phyloP scores from a whole-genome alignment of 1,284 basidiomycete species.

The Puccinia hordei region DNA sequence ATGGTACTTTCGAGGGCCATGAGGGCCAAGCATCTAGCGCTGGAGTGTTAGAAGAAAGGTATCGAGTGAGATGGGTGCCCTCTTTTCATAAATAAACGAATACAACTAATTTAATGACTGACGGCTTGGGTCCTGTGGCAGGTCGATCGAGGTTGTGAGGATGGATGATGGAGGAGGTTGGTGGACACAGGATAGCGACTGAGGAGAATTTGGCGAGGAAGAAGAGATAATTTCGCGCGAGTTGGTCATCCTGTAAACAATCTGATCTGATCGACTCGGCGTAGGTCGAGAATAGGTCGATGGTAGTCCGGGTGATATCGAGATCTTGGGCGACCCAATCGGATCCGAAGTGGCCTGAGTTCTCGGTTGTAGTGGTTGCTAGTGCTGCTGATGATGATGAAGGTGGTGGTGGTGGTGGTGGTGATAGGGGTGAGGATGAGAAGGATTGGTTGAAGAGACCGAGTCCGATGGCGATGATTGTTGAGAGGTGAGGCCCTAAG shows the following conservation, averaged over 20 bases:
- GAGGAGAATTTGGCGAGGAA: slow-evolving; percentile 36
- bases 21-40: slow-evolving; percentile 22
- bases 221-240: slow-evolving; percentile 18
- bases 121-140: slow-evolving; percentile 1
- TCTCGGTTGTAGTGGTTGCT: not conserved
- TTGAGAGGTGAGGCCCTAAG: not conserved
- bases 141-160: not conserved
- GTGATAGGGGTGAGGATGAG: not conserved
- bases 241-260: slow-evolving; percentile 21
- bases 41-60: not conserved
- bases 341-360: not conserved
- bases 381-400: not conserved
- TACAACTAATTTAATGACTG: not conserved
- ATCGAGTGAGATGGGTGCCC: too few relatives aligned
- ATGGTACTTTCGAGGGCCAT: slow-evolving; percentile 24
- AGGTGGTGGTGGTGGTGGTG: not conserved
- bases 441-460: slow-evolving; percentile 32
- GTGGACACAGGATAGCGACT: slow-evolving; percentile 3
- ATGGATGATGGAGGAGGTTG: slow-evolving; percentile 15
- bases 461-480: slow-evolving; percentile 21
- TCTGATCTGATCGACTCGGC: not conserved
- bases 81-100: too few relatives aligned
- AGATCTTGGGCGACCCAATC: slow-evolving; percentile 34
- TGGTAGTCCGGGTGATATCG: slow-evolving; percentile 3
- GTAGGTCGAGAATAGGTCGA: slow-evolving; percentile 23